A percentile compares a stretch with the other conserved stretches of the same genome.
phyloP scores from a whole-genome alignment of 768 basidiomycete genomes.

The Rhodotorula kratochvilovae region DNA sequence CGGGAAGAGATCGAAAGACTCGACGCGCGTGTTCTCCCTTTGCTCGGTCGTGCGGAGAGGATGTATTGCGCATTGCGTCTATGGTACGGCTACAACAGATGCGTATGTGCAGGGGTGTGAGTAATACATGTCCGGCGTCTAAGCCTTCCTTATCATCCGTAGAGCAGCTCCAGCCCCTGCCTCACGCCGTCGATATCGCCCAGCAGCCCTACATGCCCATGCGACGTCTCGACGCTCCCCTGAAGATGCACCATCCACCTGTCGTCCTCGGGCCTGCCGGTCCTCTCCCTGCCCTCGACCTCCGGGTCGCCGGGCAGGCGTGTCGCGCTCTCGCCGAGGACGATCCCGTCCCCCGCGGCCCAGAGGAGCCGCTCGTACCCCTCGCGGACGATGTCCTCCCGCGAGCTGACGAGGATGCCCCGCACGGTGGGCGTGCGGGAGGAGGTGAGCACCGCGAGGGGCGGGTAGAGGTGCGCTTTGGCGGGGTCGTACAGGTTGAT shows the following conservation, averaged over 20 bases:
- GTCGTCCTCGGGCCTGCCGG: not conserved
- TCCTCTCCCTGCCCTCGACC: not conserved
- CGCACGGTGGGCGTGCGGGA: conserved; percentile 35
- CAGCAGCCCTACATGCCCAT: conserved; percentile 23
- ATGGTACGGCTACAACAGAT: not conserved
- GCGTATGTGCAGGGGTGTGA: not conserved
- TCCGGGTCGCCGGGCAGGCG: conserved; percentile 20
- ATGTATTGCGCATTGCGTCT: not conserved
- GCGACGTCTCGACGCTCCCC: conserved; percentile 18
- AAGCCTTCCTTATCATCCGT: not conserved
- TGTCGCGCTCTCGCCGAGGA: conserved; percentile 17
- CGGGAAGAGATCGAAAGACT: too few species aligned
- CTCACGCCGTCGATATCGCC: conserved; percentile 18
- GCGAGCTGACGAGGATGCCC: conserved; percentile 21
- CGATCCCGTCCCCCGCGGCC: conserved; percentile 32
- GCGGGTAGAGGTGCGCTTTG: conserved; percentile 36
- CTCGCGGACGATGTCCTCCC: conserved; percentile 18
- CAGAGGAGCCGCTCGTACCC: conserved; percentile 33
- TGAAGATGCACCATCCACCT: conserved; percentile 10
- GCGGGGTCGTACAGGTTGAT: conserved; percentile 25
- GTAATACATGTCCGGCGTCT: fast-evolving
- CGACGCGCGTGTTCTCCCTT: too few species aligned
- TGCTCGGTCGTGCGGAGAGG: too few species aligned
- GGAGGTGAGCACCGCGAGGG: conserved; percentile 28
- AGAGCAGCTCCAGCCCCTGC: conserved; percentile 7